These are phyloP conservation scores for Delonix regia DNA, from an alignment of 306 rosid genomes.

Conservation along the genomic window DNA sequence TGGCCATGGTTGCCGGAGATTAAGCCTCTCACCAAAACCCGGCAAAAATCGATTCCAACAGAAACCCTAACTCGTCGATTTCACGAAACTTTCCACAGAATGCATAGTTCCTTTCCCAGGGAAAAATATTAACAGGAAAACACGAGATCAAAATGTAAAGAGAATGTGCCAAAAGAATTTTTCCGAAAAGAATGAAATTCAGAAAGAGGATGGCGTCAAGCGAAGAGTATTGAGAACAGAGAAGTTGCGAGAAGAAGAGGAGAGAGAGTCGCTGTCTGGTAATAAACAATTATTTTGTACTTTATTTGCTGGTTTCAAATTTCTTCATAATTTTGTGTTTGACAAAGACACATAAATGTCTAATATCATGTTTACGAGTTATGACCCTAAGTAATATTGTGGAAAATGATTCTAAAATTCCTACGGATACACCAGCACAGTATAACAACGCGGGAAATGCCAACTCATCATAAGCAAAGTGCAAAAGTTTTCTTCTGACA, in stretches of 20 bases:
- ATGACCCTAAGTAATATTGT: not conserved
- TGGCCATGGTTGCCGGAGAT: conserved; percentile 59
- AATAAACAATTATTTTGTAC: not conserved
- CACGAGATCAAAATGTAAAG: not conserved
- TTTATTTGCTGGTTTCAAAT: not conserved
- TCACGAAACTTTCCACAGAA: not conserved
- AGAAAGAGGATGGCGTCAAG: not conserved
- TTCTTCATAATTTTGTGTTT: not conserved
- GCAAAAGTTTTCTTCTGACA: not conserved
- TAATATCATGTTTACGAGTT: not conserved
- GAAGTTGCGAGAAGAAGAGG: not conserved
- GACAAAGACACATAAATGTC: not conserved
- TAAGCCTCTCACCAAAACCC: conserved; percentile 18
- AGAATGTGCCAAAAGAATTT: not conserved
- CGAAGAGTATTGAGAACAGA: conserved; percentile 2
- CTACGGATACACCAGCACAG: not conserved
- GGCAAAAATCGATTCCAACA: conserved; percentile 26
- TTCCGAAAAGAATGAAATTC: not conserved
- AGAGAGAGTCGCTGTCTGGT: conserved; percentile 9
- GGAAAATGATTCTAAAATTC: not conserved
- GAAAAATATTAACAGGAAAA: not conserved
- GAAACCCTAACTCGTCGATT: conserved; percentile 34
- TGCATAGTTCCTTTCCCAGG: not conserved
- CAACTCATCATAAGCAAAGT: not conserved
- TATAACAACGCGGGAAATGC: not conserved